Base-by-base conservation (phyloP, 2,329 filamentous ascomycete species). In the Xylaria sp. region DNA sequence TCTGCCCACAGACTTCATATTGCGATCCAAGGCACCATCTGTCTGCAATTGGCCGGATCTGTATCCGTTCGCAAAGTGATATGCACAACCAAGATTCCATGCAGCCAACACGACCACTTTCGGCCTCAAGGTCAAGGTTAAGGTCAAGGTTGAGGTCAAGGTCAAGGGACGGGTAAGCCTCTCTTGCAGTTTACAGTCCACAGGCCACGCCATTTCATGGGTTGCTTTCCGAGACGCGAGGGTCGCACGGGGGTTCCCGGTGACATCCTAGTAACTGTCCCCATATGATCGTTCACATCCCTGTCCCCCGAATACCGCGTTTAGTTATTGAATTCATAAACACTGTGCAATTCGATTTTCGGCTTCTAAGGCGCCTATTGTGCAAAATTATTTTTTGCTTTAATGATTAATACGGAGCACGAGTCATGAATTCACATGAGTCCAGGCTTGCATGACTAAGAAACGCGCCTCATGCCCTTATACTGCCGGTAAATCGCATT, bases 21-120 rank as follows among this genome's bases (percentile, higher is more conserved):
- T 55, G 18, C 50, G 41, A 62, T 45, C 41, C 23, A 30, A 43
- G n/a, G 57, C 12, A n/a, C n/a, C 18, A 34, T 4, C 45, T 18
- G 15, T 57, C 58, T 25, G 41, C 59, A 50, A 46, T 59, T 28
- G 52, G 36, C 58, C 66, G 23, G 28, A 12, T 59, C 15, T 10
- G 25, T 59, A 28, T 43, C 60, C 15, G 28, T 30, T 36, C 41
- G 18, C 58, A 32, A 59, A 25, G 50, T 60, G 46, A 43, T 59
- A 68, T 56, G 66, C 62, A 55, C 58, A 18, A 34, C 30, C n/a
- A 55, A 56, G 28, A 58, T 50, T 55, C 46, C 58, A 50, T 63
- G 63, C 58, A 62, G 59, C 66, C 25, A 68, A 68, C 63, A 57
- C 34, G 20, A 68, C 58, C 53, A 4, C 34, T 65, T 59, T 53